Evolutionary conservation across 2,329 filamentous ascomycete genomes (phyloP).

Genomic region (Ceratocystis variospora): DNA sequence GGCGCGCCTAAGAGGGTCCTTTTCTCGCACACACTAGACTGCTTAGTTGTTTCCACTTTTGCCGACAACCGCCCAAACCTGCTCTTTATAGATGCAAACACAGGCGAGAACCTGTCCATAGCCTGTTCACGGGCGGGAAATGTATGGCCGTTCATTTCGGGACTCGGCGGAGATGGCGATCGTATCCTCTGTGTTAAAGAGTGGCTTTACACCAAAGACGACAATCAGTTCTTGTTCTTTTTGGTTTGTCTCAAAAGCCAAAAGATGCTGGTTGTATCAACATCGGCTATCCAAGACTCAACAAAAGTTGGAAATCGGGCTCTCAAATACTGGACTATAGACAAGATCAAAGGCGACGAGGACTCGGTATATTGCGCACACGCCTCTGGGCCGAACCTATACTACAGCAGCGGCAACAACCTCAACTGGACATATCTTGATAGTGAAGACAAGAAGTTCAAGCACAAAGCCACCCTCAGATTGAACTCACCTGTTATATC

Average conservation of each 20-base stretch:
- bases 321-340: constrained; percentile 42
- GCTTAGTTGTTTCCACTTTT: constrained; percentile 39
- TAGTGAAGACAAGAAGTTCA: constrained; percentile 37
- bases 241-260: constrained; percentile 45
- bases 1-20: constrained; percentile 40
- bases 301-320: constrained; percentile 21
- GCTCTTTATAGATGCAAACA: constrained; percentile 43
- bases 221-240: constrained; percentile 48
- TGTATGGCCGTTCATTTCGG: constrained; percentile 36
- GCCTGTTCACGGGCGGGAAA: constrained; percentile 31
- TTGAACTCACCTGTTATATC: constrained; percentile 41
- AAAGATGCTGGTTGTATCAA: constrained; percentile 42
- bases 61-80: constrained; percentile 34
- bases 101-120: constrained; percentile 37
- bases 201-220: constrained; percentile 46
- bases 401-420: constrained; percentile 40
- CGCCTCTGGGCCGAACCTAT: constrained; percentile 40
- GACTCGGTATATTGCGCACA: constrained; percentile 43
- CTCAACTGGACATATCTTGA: constrained; percentile 46
- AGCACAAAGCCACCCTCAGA: constrained; percentile 32
- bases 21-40: constrained; percentile 40
- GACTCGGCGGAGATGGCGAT: constrained; percentile 43
- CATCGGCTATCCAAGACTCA: constrained; percentile 6
- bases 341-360: constrained; percentile 32
- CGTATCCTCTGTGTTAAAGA: constrained; percentile 47